Evolutionary conservation across 164 flowering plant species (phyloP), one percentile per base, ranked within the genome.

Genomic region (Vitis rotundifolia): DNA sequence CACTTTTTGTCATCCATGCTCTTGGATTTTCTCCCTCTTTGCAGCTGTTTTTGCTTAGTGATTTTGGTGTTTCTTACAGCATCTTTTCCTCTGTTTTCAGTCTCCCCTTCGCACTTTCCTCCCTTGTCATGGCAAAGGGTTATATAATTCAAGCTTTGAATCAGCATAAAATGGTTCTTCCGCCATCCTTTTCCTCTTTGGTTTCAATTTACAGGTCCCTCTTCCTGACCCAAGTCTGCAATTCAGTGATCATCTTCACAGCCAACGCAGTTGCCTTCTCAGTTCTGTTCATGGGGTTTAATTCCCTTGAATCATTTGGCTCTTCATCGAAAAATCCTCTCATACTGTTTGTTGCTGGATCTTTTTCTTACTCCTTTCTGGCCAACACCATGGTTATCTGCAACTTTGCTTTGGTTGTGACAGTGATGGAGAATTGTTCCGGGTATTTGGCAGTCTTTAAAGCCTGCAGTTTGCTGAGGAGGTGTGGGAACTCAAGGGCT

Each of bases 401-500:
- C 83, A 84, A 86, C 68, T 54, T 84, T 58, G 81, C 84, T 9
- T 19, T 82, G 72, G 73, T 75, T 51, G 76, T 84, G 31, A 73
- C 87, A 3, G 87, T 82, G 9, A 73, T 77, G 77, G 85, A 78
- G 67, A 68, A 61, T 37, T 74, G 78, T 59, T 48, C 61, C 11
- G 85, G 83, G 16, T 74, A 13, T 37, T 31, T 51, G 31, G 86
- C 87, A 63, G 78, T 84, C 10, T 68, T 69, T 11, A 81, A 72
- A 69, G 90, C 93, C 37, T 87, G 79, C 44, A 37, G 7, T 56
- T 73, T 84, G 56, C 49, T 83, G 29, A 74, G 81, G 48, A 80
- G 63, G 67, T 85, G 82, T 31, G 84, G 76, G 63, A 75, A 76
- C 11, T 75, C 85, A n/a, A 83, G 76, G 18, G 87, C 84, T 28